Evolutionary conservation across 495 filamentous ascomycete species (phyloP).

Genomic region (Bryoglossum gracile): DNA sequence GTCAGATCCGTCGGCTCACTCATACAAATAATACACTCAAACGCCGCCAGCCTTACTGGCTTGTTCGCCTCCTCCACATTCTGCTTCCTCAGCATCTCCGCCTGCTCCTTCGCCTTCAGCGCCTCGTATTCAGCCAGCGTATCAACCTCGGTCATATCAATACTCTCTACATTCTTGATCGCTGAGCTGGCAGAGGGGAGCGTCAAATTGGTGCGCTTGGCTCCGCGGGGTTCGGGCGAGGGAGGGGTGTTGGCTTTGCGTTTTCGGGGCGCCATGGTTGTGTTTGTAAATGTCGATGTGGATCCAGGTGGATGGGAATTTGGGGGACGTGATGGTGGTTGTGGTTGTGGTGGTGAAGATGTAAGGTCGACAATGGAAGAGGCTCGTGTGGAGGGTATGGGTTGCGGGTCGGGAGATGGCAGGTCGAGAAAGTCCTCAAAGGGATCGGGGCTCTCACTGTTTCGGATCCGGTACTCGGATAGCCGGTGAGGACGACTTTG

Average conservation of each 20-base stretch:
- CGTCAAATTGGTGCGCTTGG: too few relatives aligned
- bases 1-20: slow-evolving; percentile 66
- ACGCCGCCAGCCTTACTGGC: slow-evolving; percentile 43
- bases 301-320: not conserved
- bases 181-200: too few relatives aligned
- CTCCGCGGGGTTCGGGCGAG: too few relatives aligned
- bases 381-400: slow-evolving; percentile 4
- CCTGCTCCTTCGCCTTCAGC: slow-evolving; percentile 36
- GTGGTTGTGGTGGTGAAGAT: slow-evolving; percentile 19
- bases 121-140: slow-evolving; percentile 39
- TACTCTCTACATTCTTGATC: slow-evolving; percentile 37
- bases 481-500: not conserved
- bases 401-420: not conserved
- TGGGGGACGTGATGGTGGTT: not conserved
- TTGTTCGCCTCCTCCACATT: slow-evolving; percentile 41
- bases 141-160: slow-evolving; percentile 58
- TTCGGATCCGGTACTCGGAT: slow-evolving; percentile 3
- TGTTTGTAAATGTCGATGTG: not conserved
- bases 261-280: slow-evolving; percentile 22
- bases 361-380: slow-evolving; percentile 28
- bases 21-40: slow-evolving; percentile 83
- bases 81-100: slow-evolving; percentile 43
- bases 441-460: slow-evolving; percentile 17
- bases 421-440: slow-evolving; percentile 16
- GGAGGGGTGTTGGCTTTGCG: too few relatives aligned